Percentiles rank a stretch among this genome's conserved stretches.
phyloP scores from a whole-genome alignment of 1,284 basidiomycete genomes.

The Pholiota adiposa region DNA sequence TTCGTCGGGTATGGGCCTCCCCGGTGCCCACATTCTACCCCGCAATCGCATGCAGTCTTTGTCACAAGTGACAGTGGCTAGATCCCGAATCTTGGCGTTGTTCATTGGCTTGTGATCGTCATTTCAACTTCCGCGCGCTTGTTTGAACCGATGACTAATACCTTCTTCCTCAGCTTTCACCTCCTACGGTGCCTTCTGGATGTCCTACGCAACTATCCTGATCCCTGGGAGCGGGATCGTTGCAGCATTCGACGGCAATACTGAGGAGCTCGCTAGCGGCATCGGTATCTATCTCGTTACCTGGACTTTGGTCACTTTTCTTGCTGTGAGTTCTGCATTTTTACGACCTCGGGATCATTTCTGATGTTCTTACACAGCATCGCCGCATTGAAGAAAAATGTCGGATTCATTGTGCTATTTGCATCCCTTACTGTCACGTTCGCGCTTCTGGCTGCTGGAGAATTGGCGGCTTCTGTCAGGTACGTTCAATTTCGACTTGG shows the following conservation, averaged over 20 bases:
- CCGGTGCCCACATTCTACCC: slow-evolving; percentile 2
- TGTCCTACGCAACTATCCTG: slow-evolving; percentile 71
- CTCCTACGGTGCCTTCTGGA: slow-evolving; percentile 68
- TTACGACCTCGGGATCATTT: neutral
- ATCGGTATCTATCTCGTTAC: slow-evolving; percentile 69
- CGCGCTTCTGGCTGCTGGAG: slow-evolving; percentile 51
- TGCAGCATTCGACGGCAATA: slow-evolving; percentile 45
- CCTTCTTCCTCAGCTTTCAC: slow-evolving; percentile 34
- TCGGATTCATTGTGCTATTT: slow-evolving; percentile 67
- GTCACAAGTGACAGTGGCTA: neutral
- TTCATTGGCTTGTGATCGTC: neutral
- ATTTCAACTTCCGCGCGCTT: neutral
- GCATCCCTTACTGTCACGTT: slow-evolving; percentile 64
- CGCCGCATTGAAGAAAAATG: slow-evolving; percentile 61
- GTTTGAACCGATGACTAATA: neutral
- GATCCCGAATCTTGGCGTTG: neutral
- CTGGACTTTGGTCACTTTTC: slow-evolving; percentile 70
- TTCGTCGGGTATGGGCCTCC: neutral
- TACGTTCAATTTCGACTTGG: slow-evolving; percentile 23
- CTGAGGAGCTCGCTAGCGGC: slow-evolving; percentile 55
- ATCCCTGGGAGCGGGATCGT: slow-evolving; percentile 67
- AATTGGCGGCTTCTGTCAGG: slow-evolving; percentile 34
- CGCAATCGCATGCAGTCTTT: neutral
- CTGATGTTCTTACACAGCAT: slow-evolving; percentile 43
- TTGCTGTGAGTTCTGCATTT: slow-evolving; percentile 41